These are phyloP conservation scores for Cadophora gregata DNA, from an alignment of 2,329 filamentous ascomycete species.

Conservation along the genomic window DNA sequence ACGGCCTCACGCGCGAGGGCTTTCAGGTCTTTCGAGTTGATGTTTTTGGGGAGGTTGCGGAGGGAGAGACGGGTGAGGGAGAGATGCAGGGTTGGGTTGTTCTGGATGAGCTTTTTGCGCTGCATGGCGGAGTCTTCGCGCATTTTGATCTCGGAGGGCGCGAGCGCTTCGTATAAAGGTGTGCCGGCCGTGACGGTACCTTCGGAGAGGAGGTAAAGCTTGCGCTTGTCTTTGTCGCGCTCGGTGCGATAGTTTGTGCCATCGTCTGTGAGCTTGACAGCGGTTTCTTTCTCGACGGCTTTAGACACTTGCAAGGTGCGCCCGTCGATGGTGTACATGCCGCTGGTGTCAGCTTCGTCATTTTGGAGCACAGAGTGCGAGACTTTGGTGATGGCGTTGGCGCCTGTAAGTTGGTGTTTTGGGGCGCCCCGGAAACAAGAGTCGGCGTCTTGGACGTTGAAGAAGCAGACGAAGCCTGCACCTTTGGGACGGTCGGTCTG, in stretches of 20 bases:
- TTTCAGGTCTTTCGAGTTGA: conserved; percentile 88
- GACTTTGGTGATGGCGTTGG: conserved; percentile 50
- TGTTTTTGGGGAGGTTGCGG: conserved; percentile 84
- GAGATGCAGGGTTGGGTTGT: conserved; percentile 87
- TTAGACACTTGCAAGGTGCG: conserved; percentile 84
- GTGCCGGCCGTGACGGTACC: conserved; percentile 82
- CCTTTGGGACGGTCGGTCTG: conserved; percentile 86
- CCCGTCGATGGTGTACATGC: conserved; percentile 88
- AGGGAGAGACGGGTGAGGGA: conserved; percentile 89
- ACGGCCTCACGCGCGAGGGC: conserved; percentile 89
- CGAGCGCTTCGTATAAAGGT: conserved; percentile 76
- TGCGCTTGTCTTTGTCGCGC: conserved; percentile 84
- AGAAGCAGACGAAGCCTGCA: conserved; percentile 95
- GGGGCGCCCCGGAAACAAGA: conserved; percentile 79
- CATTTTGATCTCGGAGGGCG: conserved; percentile 83
- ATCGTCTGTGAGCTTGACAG: conserved; percentile 74
- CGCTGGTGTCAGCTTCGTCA: conserved; percentile 79
- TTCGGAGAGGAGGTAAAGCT: conserved; percentile 86
- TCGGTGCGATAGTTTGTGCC: conserved; percentile 67
- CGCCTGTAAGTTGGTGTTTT: conserved; percentile 53
- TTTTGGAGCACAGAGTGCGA: conserved; percentile 89
- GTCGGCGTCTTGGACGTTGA: conserved; percentile 75
- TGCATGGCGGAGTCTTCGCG: conserved; percentile 86
- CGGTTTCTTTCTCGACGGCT: conserved; percentile 85
- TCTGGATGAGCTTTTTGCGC: conserved; percentile 87